phyloP scores from a whole-genome alignment of 2,329 filamentous ascomycete genomes.

The Esteya vermicola region DNA sequence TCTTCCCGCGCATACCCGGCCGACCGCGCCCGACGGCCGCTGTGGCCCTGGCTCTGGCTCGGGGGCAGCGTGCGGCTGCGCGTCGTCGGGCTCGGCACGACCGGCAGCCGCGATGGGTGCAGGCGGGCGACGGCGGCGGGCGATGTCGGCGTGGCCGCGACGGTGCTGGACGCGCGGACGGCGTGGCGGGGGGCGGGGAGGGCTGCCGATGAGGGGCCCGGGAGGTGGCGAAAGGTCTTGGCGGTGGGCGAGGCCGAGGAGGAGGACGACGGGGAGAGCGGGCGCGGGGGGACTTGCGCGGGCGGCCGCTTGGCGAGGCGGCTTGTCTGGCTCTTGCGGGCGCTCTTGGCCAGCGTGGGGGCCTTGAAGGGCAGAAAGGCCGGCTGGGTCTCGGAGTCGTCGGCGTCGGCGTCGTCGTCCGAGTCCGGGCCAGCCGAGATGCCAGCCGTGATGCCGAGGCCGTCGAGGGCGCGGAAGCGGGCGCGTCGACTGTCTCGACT shows the following conservation, averaged over 20 bases:
- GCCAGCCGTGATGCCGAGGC: not conserved
- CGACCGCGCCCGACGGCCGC: constrained; percentile 24
- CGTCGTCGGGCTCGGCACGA: constrained; percentile 29
- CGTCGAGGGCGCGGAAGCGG: not conserved
- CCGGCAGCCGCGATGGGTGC: constrained; percentile 10
- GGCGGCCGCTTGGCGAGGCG: constrained; percentile 11
- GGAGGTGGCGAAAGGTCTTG: not conserved
- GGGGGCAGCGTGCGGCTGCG: constrained; percentile 29
- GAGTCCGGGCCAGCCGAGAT: constrained; percentile 18
- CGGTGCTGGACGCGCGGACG: too few relatives aligned
- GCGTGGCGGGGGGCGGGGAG: too few relatives aligned
- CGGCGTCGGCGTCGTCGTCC: constrained; percentile 35
- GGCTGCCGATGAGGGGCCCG: not conserved
- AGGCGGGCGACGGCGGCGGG: constrained; percentile 5
- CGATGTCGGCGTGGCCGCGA: not conserved
- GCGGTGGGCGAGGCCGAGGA: constrained; percentile 7
- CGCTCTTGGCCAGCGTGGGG: not conserved
- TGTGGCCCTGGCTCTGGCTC: constrained; percentile 23
- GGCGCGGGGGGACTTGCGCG: constrained; percentile 9
- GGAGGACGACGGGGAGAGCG: constrained; percentile 3
- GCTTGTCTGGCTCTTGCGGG: constrained; percentile 5
- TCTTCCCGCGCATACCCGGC: constrained; percentile 42
- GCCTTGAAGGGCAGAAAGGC: constrained; percentile 36
- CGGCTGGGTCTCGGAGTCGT: constrained; percentile 41
- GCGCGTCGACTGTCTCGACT: constrained; percentile 14